Conservation (phyloP, 164 flowering plant genomes). For the Tetracentron sinense region DNA sequence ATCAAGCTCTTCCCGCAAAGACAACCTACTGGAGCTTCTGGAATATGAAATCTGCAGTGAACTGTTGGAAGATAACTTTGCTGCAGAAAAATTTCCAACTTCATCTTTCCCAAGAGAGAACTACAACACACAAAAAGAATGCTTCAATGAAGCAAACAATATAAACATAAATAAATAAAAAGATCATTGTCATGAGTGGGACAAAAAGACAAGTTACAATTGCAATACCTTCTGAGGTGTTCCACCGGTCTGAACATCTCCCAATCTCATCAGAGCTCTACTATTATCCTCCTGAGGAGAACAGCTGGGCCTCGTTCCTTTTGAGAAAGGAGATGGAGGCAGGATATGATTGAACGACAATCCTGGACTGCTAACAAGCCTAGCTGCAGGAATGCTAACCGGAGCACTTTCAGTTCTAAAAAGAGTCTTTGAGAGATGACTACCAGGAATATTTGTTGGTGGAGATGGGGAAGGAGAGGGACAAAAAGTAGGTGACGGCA, state of each 20-base stretch:
- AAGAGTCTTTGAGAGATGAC: constrained; percentile 36
- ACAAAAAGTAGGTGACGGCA: constrained; percentile 58
- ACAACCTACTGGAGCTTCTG: constrained; percentile 68
- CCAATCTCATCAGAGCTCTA: constrained; percentile 15
- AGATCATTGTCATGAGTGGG: background rate
- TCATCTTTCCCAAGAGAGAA: constrained; percentile 55
- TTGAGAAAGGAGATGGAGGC: constrained; percentile 60
- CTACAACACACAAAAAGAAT: constrained; percentile 25
- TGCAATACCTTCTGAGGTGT: constrained; percentile 58
- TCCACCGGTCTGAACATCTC: constrained; percentile 26
- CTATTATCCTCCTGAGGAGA: constrained; percentile 35
- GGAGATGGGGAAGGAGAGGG: constrained; percentile 76
- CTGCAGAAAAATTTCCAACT: constrained; percentile 34
- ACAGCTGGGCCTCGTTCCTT: constrained; percentile 23
- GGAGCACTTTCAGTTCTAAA: constrained; percentile 83
- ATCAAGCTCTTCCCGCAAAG: constrained; percentile 68
- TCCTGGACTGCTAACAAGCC: constrained; percentile 27
- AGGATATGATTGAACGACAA: constrained; percentile 31
- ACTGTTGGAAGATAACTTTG: constrained; percentile 45
- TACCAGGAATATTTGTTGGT: constrained; percentile 41
- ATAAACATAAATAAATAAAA: background rate
- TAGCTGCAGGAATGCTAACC: constrained; percentile 44
- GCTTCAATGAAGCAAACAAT: constrained; percentile 23
- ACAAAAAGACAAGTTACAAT: constrained; percentile 1
- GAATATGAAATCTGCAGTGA: constrained; percentile 55